Percentiles rank a stretch among this genome's conserved stretches.
These are phyloP conservation scores for Helianthus tuberosus DNA, from an alignment of 129 eudicot genomes.

Conservation along the genomic window DNA sequence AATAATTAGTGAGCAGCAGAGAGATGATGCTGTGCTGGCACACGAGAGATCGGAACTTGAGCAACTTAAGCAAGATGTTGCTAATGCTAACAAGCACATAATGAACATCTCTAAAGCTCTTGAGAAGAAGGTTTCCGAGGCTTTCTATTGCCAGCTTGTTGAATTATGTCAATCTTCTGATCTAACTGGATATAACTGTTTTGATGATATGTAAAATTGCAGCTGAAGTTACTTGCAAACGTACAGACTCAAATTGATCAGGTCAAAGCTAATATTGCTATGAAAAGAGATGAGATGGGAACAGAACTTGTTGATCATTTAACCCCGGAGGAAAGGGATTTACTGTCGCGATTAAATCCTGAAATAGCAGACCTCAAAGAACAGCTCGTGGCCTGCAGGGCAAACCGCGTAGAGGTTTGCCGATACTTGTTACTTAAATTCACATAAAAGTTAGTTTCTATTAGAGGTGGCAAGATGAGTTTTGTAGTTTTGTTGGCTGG, in stretches of 20 bases:
- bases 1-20: slow-evolving; percentile 87
- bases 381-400: slow-evolving; percentile 70
- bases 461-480: slow-evolving; percentile 1
- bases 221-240: slow-evolving; percentile 77
- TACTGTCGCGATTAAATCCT: slow-evolving; percentile 81
- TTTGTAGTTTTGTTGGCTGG: no score
- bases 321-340: slow-evolving; percentile 73
- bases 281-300: slow-evolving; percentile 88
- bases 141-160: slow-evolving; percentile 13
- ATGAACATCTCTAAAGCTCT: slow-evolving; percentile 65
- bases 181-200: slow-evolving; percentile 37
- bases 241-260: slow-evolving; percentile 74
- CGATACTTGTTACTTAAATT: slow-evolving; percentile 14
- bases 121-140: slow-evolving; percentile 69
- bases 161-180: slow-evolving; percentile 4
- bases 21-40: slow-evolving; percentile 84
- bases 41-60: slow-evolving; percentile 84
- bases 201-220: slow-evolving; percentile 11
- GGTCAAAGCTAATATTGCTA: slow-evolving; percentile 62
- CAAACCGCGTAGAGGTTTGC: slow-evolving; percentile 87
- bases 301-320: slow-evolving; percentile 98
- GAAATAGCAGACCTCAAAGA: slow-evolving; percentile 93
- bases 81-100: slow-evolving; percentile 80
- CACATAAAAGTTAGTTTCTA: background rate
- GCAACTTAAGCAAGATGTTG: slow-evolving; percentile 79